A percentile compares a stretch with the other conserved stretches of the same genome.
These are phyloP conservation scores for Rhodotorula diobovata DNA, from an alignment of 768 basidiomycete species.

Conservation along the genomic window DNA sequence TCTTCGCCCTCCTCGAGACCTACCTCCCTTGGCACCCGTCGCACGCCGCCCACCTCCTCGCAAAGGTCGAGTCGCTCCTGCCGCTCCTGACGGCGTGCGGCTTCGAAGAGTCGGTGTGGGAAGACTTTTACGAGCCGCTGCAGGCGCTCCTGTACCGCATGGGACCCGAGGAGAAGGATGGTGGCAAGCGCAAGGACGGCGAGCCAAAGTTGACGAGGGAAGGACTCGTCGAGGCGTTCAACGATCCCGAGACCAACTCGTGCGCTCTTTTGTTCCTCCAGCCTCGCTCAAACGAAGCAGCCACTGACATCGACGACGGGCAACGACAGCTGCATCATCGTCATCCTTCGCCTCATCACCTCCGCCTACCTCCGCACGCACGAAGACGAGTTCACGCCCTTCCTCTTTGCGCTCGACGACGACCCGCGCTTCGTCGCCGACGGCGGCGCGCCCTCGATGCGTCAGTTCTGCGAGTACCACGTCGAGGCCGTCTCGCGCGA, in stretches of 20 bases:
- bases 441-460: conserved; percentile 55
- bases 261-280: not conserved
- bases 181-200: conserved; percentile 9
- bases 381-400: conserved; percentile 60
- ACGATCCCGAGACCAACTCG: conserved; percentile 49
- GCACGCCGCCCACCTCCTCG: conserved; percentile 48
- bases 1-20: conserved; percentile 73
- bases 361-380: conserved; percentile 72
- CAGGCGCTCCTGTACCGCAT: conserved; percentile 55
- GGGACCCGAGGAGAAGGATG: conserved; percentile 44
- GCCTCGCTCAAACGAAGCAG: not conserved
- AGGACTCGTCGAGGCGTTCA: conserved; percentile 56
- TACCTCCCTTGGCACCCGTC: conserved; percentile 51
- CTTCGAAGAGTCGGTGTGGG: conserved; percentile 26
- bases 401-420: conserved; percentile 69
- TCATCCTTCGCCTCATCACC: conserved; percentile 75
- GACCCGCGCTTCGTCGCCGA: conserved; percentile 45
- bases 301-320: not conserved
- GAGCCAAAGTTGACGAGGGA: conserved; percentile 46
- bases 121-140: conserved; percentile 68
- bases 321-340: conserved; percentile 60
- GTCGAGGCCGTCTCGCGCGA: conserved; percentile 57
- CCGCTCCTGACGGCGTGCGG: conserved; percentile 33
- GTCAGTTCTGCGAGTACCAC: conserved; percentile 64
- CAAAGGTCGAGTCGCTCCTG: conserved; percentile 55